These are phyloP conservation scores for Diplodia mutila DNA, from an alignment of 2,329 filamentous ascomycete species.

Conservation along the genomic window DNA sequence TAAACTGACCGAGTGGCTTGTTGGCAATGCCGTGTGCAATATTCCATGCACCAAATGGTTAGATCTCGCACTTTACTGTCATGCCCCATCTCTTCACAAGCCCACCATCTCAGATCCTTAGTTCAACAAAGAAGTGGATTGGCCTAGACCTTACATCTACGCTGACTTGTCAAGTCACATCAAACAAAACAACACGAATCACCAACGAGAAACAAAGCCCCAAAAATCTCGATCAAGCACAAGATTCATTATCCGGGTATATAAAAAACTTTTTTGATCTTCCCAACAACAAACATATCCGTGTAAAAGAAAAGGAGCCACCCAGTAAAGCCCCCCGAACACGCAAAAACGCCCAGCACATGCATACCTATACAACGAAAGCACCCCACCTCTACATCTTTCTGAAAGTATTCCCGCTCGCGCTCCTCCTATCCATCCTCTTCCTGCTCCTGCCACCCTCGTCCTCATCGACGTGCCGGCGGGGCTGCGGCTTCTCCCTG, in stretches of 20 bases:
- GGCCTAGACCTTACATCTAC: no score
- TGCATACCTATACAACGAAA: not conserved
- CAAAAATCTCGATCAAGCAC: not conserved
- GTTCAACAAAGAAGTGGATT: no score
- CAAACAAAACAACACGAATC: no score
- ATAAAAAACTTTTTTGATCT: conserved; percentile 13
- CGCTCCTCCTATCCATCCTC: conserved; percentile 65
- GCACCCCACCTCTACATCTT: conserved; percentile 54
- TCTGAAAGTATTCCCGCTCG: conserved; percentile 76
- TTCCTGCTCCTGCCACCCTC: conserved; percentile 31
- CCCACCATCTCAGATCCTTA: no score
- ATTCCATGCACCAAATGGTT: no score
- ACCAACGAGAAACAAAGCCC: not conserved
- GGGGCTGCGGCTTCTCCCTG: conserved; percentile 45
- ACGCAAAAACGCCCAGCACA: not conserved
- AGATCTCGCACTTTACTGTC: no score
- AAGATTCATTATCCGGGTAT: conserved; percentile 21
- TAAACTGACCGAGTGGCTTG: no score
- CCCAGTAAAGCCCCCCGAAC: not conserved
- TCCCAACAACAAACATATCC: not conserved
- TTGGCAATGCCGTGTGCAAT: no score
- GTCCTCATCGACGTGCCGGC: conserved; percentile 36
- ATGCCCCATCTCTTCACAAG: no score
- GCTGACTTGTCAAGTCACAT: no score
- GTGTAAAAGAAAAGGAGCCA: not conserved